Evolutionary conservation across 140 eudicot species (phyloP), one percentile per base, ranked within the genome.

Genomic region (Senecio squalidus): DNA sequence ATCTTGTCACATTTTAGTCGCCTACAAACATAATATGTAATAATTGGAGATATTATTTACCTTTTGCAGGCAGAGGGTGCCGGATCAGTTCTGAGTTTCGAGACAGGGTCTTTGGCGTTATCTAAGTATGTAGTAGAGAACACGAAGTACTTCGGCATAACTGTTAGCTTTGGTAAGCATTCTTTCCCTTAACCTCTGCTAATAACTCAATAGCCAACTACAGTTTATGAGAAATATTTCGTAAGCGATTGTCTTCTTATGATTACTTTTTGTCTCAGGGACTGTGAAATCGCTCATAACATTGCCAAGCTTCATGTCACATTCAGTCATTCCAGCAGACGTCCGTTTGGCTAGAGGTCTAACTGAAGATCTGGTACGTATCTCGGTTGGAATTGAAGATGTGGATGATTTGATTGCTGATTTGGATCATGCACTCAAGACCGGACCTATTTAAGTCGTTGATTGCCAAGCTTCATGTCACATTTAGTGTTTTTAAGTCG

Each of bases 281-380:
- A 84, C 91, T 44, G 91, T 84, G 6, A 88, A 84, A 72, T 88
- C 96, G 45, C 90, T 88, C 13, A 84, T 88, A 53, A 84, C 91
- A 83, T 56, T 84, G 80, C 91, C 94, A 8, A 74, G 91, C 81
- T 84, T 84, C 48, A 84, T 84, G 94, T 88, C 96, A n/a, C 96
- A 88, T 53, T 82, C 94, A 3, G 55, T 73, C 57, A 84, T 88
- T 64, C 96, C 96, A 6, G 78, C 80, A 57, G 78, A 68, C 6
- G 82, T 71, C 18, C 87, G 96, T 5, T 76, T 81, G 58, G 84
- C 91, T 6, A 78, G 96, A 77, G 96, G 96, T 52, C 52, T 88
- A 28, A 82, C 85, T 0, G 83, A 88, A 54, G 95, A 88, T 69
- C 81, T 88, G 41, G 80, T 88, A 10, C 88, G 96, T 0, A 79